Percentiles rank a stretch among this genome's conserved stretches.
Conservation (phyloP, 768 basidiomycete species). For the Pholiota conissans region DNA sequence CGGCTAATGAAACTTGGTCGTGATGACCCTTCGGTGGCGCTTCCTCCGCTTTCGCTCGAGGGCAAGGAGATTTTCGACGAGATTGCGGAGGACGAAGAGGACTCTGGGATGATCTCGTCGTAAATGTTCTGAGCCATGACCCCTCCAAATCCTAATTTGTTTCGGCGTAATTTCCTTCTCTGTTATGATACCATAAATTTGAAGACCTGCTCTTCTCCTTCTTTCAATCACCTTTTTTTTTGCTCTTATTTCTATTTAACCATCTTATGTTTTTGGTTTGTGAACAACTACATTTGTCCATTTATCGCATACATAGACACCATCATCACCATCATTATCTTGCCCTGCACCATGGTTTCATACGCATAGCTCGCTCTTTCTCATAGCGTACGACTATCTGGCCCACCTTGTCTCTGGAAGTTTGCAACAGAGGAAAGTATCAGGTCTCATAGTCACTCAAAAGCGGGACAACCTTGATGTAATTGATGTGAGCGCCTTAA, state of each 20-base stretch:
- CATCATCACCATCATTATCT: conserved; percentile 11
- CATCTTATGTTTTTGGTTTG: conserved; percentile 8
- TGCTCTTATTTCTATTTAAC: neutral
- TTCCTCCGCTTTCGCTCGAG: conserved; percentile 65
- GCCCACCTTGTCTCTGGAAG: too few species aligned
- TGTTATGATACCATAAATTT: conserved; percentile 15
- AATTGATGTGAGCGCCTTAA: neutral
- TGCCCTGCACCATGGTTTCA: neutral
- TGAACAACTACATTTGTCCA: conserved; percentile 7
- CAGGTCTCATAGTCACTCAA: neutral
- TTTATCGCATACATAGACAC: conserved; percentile 18
- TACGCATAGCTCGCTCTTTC: neutral
- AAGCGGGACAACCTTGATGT: too few species aligned
- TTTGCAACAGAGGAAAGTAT: neutral
- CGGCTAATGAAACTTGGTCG: conserved; percentile 62
- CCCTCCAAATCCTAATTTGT: conserved; percentile 4
- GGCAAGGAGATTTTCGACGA: conserved; percentile 81
- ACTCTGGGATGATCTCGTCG: conserved; percentile 77
- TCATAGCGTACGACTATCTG: neutral
- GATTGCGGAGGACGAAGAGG: conserved; percentile 67
- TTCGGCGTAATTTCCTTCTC: conserved; percentile 11
- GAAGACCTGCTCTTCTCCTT: too few species aligned
- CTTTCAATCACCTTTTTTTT: too few species aligned
- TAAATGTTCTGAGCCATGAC: conserved; percentile 28
- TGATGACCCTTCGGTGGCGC: conserved; percentile 51